Conservation (phyloP, 768 basidiomycete genomes). For the Pulveroboletus sp. region DNA sequence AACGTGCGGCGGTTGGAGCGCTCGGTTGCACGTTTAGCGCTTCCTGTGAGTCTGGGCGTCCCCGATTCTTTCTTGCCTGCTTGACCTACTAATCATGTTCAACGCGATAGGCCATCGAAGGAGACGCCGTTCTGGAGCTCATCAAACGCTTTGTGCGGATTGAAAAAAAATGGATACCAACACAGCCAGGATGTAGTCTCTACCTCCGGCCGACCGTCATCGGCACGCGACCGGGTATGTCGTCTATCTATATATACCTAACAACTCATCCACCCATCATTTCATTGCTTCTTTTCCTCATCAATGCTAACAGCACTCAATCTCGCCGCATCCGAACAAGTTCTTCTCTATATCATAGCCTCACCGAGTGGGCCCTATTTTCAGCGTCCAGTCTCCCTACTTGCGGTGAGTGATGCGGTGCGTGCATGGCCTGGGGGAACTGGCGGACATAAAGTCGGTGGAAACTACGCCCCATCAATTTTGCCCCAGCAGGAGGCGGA, state of each 20-base stretch:
- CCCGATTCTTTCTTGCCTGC: neutral
- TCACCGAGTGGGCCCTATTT: slow-evolving; percentile 56
- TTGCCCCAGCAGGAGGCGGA: slow-evolving; percentile 63
- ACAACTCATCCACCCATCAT: too few species aligned
- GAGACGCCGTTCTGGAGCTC: slow-evolving; percentile 44
- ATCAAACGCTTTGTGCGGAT: slow-evolving; percentile 64
- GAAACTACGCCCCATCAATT: slow-evolving; percentile 62
- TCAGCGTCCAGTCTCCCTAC: slow-evolving; percentile 49
- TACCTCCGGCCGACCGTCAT: slow-evolving; percentile 84
- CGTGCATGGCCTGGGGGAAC: slow-evolving; percentile 84
- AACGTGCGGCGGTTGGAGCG: slow-evolving; percentile 81
- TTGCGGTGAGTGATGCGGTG: slow-evolving; percentile 67
- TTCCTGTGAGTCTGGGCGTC: slow-evolving; percentile 48
- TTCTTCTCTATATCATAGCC: slow-evolving; percentile 81
- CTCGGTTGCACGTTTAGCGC: slow-evolving; percentile 66
- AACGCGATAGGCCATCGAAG: slow-evolving; percentile 37
- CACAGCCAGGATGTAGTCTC: slow-evolving; percentile 66
- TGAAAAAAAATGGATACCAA: slow-evolving; percentile 86
- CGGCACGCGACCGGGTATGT: slow-evolving; percentile 39
- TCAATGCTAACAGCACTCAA: slow-evolving; percentile 44
- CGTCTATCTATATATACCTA: neutral
- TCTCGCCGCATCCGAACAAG: slow-evolving; percentile 73
- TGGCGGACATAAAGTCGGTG: slow-evolving; percentile 56
- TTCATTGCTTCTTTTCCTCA: too few species aligned
- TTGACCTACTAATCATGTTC: too few species aligned